Base-by-base conservation (phyloP, 352 stramenopile genomes). In the Globisporangium camurandrum region DNA sequence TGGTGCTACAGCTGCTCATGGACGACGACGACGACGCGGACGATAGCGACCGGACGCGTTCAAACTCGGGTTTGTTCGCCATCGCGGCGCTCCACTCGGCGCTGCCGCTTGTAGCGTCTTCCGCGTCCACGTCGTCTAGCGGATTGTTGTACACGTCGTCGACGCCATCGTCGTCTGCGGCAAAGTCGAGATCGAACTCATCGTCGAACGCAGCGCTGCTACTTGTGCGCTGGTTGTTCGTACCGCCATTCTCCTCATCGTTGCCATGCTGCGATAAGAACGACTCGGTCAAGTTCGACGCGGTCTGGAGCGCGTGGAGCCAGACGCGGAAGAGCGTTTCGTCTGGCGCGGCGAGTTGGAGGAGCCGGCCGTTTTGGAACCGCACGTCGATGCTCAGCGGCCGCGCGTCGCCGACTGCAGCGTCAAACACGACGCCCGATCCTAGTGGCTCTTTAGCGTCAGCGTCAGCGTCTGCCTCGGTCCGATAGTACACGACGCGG, bases 331-430 rank as follows among this genome's bases (percentile, higher is more conserved):
- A 86, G 1, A 73, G 56, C 46, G 69, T 62, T 42, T 82, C 46
- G 10, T 79, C 78, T 10, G 75, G 60, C 8, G 78, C 73, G 6
- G 81, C 78, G 2, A 85, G 63, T 27, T 90, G 64, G 4, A 90
- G 67, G 20, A 88, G 56, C 2, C 75, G 71, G 0, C 78, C 78
- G 40, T 90, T 86, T 43, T 86, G 78, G 48, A 90, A 90, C 2
- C 74, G 78, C 45, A 90, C 65, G 23, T 77, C 67, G 9, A 90
- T 49, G 43, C 73, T 84, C 48, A 86, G 81, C 6, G 78, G 75
- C 3, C 74, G 66, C n/a, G 70, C 56, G 39, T 81, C 58, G 10
- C 78, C 73, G 7, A 75, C 64, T 0, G 65, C 36, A 23, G 84
- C 75, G 19, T 86, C 74, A 26, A 88, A 85, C 11, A 90, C 75